Evolutionary conservation across 75 land plant species (phyloP).

Genomic region (Pinus taeda): DNA sequence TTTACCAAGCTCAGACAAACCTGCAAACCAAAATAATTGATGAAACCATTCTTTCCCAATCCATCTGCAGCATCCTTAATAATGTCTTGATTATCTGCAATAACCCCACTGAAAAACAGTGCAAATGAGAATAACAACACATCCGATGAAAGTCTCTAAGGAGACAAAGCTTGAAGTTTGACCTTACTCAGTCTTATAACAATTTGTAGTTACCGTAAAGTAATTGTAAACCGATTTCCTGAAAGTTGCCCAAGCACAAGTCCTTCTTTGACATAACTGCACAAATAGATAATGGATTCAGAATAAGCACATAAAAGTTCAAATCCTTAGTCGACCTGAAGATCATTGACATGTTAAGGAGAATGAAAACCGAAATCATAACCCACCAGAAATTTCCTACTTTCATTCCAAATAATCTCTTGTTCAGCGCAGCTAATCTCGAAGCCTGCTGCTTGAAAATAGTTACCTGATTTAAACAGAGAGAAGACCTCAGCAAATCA

Average conservation of each 20-base stretch:
- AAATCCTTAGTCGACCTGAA: background rate
- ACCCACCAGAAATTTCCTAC: conserved; percentile 89
- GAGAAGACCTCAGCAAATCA: background rate
- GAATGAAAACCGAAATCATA: conserved; percentile 1
- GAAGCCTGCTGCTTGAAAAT: conserved; percentile 81
- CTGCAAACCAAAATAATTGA: conserved; percentile 97
- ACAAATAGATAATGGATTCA: conserved; percentile 3
- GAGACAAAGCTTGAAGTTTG: background rate
- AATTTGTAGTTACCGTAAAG: conserved; percentile 64
- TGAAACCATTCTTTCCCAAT: conserved; percentile 77
- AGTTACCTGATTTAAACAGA: conserved; percentile 59
- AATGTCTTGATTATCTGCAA: conserved; percentile 65
- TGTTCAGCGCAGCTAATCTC: conserved; percentile 80
- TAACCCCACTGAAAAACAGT: conserved; percentile 59
- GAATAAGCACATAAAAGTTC: conserved; percentile 2
- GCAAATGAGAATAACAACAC: background rate
- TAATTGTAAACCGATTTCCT: conserved; percentile 87
- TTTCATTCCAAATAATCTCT: conserved; percentile 80
- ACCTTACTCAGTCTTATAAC: background rate
- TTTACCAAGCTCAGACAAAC: conserved; percentile 23
- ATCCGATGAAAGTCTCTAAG: background rate
- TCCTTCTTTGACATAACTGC: conserved; percentile 81
- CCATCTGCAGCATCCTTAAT: conserved; percentile 63
- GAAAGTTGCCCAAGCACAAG: conserved; percentile 84
- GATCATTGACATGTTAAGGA: background rate